phyloP scores from a whole-genome alignment of 176 grass and related monocot species.

The Secale cereale region DNA sequence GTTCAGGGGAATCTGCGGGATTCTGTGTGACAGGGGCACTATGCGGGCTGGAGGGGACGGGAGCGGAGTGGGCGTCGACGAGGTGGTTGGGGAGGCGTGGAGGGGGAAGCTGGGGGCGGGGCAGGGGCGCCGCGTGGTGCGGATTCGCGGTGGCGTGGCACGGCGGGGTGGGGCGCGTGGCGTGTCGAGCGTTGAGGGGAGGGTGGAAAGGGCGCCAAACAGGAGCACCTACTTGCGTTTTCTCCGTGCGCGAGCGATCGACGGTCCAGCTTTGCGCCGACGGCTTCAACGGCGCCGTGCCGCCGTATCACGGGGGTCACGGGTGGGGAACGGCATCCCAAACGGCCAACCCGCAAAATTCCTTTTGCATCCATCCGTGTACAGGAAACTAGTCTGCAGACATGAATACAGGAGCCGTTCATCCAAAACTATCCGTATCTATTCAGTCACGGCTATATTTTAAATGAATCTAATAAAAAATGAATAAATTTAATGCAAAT shows the following conservation, averaged over 20 bases:
- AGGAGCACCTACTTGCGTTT: background rate
- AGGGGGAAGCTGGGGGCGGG: background rate
- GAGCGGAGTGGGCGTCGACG: background rate
- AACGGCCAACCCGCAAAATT: no score
- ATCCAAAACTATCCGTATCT: no score
- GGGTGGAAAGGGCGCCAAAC: no score
- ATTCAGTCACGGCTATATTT: no score
- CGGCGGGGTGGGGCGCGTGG: background rate
- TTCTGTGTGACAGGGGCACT: background rate
- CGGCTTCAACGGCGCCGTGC: background rate
- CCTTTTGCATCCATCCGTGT: no score
- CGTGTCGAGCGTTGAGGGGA: background rate
- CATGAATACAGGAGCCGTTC: no score
- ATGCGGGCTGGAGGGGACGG: background rate
- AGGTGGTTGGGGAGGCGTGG: background rate
- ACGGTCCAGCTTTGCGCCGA: background rate
- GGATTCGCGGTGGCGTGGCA: background rate
- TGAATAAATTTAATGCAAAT: no score
- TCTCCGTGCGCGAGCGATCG: background rate
- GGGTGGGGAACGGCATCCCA: no score
- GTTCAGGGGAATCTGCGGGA: background rate
- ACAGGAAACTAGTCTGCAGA: no score
- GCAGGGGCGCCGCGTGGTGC: background rate
- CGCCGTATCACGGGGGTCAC: background rate
- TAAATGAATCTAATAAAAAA: no score